phyloP scores from a whole-genome alignment of 768 basidiomycete genomes.

The Boletus insuetus region DNA sequence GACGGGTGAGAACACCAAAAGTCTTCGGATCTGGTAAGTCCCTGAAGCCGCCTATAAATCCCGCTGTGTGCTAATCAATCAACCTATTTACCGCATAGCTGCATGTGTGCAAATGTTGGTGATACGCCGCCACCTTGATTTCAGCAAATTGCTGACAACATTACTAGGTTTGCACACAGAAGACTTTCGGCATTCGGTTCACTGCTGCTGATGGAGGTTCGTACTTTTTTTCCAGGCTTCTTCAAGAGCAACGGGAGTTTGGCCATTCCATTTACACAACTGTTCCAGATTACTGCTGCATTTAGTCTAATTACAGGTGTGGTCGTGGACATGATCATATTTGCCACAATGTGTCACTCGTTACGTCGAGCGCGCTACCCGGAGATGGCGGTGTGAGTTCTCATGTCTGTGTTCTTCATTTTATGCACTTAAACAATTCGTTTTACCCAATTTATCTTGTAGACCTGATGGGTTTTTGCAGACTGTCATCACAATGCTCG shows the following conservation, averaged over 20 bases:
- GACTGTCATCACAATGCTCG: background rate
- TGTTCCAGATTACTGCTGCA: conserved; percentile 12
- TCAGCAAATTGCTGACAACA: conserved; percentile 5
- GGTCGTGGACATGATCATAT: conserved; percentile 11
- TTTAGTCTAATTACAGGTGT: conserved; percentile 8
- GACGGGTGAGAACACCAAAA: conserved; percentile 11
- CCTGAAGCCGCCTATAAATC: background rate
- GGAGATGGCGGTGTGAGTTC: conserved; percentile 16
- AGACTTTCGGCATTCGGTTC: conserved; percentile 21
- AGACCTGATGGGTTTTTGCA: too few species aligned
- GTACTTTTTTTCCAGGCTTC: background rate
- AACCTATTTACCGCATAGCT: conserved; percentile 4
- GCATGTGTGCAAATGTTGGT: conserved; percentile 28
- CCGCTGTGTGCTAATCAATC: background rate
- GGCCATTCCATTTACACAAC: background rate
- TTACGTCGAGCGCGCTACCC: conserved; percentile 19
- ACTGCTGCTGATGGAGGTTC: conserved; percentile 19
- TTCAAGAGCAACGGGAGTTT: background rate
- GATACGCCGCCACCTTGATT: background rate
- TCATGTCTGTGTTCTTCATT: background rate
- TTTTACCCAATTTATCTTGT: too few species aligned
- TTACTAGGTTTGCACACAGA: conserved; percentile 18
- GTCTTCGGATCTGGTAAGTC: conserved; percentile 30
- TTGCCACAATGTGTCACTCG: conserved; percentile 17
- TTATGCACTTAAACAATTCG: background rate